Conservation (phyloP, 1,139 yeast genomes). For the Hyphopichia khmerensis region DNA sequence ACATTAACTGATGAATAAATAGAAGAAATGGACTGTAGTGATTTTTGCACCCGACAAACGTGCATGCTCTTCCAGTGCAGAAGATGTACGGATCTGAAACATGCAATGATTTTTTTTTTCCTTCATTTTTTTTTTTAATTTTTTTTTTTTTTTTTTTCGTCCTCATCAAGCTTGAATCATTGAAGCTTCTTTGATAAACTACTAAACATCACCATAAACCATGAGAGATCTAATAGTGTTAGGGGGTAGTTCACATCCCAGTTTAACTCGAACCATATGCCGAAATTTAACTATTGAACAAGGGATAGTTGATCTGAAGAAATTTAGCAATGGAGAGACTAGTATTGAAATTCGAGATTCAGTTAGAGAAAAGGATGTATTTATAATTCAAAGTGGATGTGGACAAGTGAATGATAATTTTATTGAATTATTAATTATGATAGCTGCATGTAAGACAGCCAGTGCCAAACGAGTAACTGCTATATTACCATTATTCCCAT, state of each 20-base stretch:
- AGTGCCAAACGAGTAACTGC: slow-evolving; percentile 93
- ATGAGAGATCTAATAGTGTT: slow-evolving; percentile 79
- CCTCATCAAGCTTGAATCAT: too few relatives aligned
- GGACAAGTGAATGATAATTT: slow-evolving; percentile 92
- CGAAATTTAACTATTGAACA: slow-evolving; percentile 59
- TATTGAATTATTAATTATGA: slow-evolving; percentile 81
- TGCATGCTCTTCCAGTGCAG: too few relatives aligned
- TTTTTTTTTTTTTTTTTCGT: too few relatives aligned
- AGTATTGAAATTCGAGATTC: slow-evolving; percentile 78
- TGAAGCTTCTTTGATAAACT: not conserved
- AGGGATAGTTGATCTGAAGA: slow-evolving; percentile 54
- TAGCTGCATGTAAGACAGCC: slow-evolving; percentile 94
- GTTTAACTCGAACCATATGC: slow-evolving; percentile 61
- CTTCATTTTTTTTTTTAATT: too few relatives aligned
- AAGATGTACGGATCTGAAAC: too few relatives aligned
- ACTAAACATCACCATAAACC: not conserved
- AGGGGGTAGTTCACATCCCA: slow-evolving; percentile 75
- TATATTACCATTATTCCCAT: slow-evolving; percentile 91
- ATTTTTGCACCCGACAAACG: too few relatives aligned
- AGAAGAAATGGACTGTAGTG: too few relatives aligned
- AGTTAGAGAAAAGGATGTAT: slow-evolving; percentile 92
- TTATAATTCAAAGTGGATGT: slow-evolving; percentile 77
- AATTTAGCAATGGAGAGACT: slow-evolving; percentile 87
- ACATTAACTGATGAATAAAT: too few relatives aligned
- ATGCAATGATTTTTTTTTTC: too few relatives aligned